Evolutionary conservation across 2,329 filamentous ascomycete species (phyloP).

Genomic region (Aspergillus alliaceus): DNA sequence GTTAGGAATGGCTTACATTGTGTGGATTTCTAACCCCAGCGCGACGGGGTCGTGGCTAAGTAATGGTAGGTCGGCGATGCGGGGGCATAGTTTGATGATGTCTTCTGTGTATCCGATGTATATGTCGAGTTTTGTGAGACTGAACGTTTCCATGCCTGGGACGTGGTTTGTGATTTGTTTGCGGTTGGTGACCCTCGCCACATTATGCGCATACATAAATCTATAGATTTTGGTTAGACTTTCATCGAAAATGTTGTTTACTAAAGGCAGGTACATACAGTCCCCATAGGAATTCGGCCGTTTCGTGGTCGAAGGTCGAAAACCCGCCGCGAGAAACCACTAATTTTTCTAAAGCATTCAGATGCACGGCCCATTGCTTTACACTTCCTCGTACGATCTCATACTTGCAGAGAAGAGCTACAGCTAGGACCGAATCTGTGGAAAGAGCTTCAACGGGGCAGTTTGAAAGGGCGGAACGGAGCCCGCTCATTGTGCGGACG

Average conservation of each 20-base stretch:
- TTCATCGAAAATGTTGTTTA: not conserved
- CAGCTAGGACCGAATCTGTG: constrained; percentile 35
- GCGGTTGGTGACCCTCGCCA: constrained; percentile 35
- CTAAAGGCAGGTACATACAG: constrained; percentile 24
- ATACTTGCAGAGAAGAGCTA: constrained; percentile 40
- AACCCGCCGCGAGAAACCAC: constrained; percentile 35
- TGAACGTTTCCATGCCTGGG: constrained; percentile 22
- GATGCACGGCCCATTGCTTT: constrained; percentile 39
- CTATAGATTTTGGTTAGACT: constrained; percentile 14
- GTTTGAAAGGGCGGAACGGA: constrained; percentile 27
- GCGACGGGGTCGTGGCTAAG: constrained; percentile 21
- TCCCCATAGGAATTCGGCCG: constrained; percentile 34
- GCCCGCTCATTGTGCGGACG: constrained; percentile 32
- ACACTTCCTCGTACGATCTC: constrained; percentile 40
- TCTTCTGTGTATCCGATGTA: constrained; percentile 41
- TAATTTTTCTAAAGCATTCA: constrained; percentile 35
- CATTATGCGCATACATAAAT: constrained; percentile 34
- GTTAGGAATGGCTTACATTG: constrained; percentile 26
- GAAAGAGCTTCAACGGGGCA: constrained; percentile 18
- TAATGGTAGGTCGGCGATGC: constrained; percentile 32
- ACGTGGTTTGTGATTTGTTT: constrained; percentile 21
- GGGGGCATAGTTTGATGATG: constrained; percentile 33
- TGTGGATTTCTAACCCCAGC: constrained; percentile 25
- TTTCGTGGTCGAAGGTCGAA: constrained; percentile 27
- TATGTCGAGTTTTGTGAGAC: constrained; percentile 33